Evolutionary conservation across 805 yeast genomes (phyloP), one percentile per base, ranked within the genome.

Genomic region (Yarrowia hollandica): DNA sequence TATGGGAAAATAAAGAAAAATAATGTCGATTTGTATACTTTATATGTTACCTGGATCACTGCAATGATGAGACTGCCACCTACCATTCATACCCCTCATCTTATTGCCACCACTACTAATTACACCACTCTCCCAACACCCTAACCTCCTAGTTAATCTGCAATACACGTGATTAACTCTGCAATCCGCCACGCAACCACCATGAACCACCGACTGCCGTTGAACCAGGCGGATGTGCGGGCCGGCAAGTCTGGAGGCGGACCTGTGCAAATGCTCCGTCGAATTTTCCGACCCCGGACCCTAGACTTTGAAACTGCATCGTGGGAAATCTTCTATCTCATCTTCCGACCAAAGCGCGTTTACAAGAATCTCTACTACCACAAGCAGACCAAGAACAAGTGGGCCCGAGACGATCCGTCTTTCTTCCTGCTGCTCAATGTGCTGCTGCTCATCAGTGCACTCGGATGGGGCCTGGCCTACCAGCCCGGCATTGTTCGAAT

Each of bases 351-450:
- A 1, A 82, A 85, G 66, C 84, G 88, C 62, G 95, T 90, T 67
- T 90, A 87, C 74, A 79, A 88, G 63, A 81, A 90, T 18, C 80
- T 89, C 61, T 89, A 88, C 69, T 89, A 88, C 68, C 90, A 88
- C 64, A 86, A 84, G 66, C 92, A 87, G 65, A 85, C 90, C 1
- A 84, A 82, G 67, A 81, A 85, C 65, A 81, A 82, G 63, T 90
- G 95, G 85, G 84, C 96, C 1, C 78, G 97, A 63, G 97, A 91
- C 71, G 97, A 90, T 71, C 97, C 97, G 0, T 84, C 94, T 23
- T 90, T 91, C 68, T 82, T 88, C 62, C 79, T 91, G 28, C 74
- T 91, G 37, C 75, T 90, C 56, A 79, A 87, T n/a, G 74, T 77
- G 2, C 79, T 90, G 61, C 73, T 91, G 23, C 77, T 82, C 1